These are phyloP conservation scores for Calonectria pauciramosa DNA, from an alignment of 2,329 filamentous ascomycete species.

Conservation along the genomic window DNA sequence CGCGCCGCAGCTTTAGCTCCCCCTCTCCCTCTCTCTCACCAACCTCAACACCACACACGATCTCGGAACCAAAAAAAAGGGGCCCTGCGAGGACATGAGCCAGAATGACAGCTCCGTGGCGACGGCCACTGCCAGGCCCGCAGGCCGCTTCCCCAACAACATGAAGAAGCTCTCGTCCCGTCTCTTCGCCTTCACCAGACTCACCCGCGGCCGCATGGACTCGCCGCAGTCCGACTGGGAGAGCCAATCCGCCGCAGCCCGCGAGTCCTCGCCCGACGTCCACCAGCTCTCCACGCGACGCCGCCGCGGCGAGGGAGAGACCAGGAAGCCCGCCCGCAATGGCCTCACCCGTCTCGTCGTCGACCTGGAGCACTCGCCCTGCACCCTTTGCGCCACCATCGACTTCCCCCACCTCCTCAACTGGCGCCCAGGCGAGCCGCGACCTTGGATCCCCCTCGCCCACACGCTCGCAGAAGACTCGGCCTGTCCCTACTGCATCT, in stretches of 20 bases:
- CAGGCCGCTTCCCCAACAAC: constrained; percentile 30
- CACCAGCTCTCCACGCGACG: constrained; percentile 52
- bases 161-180: constrained; percentile 55
- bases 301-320: constrained; percentile 37
- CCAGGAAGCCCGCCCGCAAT: constrained; percentile 44
- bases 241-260: constrained; percentile 33
- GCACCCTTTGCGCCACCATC: constrained; percentile 51
- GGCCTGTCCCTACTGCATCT: constrained; percentile 54
- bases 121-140: constrained; percentile 36
- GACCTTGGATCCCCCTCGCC: constrained; percentile 54
- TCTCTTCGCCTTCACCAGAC: constrained; percentile 51
- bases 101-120: constrained; percentile 44
- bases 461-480: constrained; percentile 48
- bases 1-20: background rate
- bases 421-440: constrained; percentile 52
- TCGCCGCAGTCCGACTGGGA: constrained; percentile 37
- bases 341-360: constrained; percentile 47
- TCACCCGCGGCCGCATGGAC: constrained; percentile 45
- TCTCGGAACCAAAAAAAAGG: background rate
- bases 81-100: constrained; percentile 41
- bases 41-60: background rate
- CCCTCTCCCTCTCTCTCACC: background rate
- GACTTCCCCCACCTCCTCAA: constrained; percentile 54
- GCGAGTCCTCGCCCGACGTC: constrained; percentile 47
- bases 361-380: constrained; percentile 46